A percentile compares a stretch with the other conserved stretches of the same genome.
These are phyloP conservation scores for Epichloe uncinata DNA, from an alignment of 2,329 filamentous ascomycete species.

Conservation along the genomic window DNA sequence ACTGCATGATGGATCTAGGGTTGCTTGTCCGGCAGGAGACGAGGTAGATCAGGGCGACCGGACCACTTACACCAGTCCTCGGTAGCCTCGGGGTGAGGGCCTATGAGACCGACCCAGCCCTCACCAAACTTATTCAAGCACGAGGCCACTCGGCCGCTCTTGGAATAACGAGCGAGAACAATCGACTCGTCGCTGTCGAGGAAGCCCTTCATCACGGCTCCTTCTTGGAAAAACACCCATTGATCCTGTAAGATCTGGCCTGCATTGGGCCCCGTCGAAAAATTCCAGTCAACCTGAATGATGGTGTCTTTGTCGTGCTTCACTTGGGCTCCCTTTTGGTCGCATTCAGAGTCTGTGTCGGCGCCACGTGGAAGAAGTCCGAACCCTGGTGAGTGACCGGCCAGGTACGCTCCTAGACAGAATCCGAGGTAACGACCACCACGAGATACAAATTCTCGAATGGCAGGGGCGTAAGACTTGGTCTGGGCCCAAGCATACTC, in stretches of 20 bases:
- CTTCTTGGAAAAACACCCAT: constrained; percentile 18
- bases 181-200: constrained; percentile 4
- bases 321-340: constrained; percentile 10
- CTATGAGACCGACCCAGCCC: constrained; percentile 14
- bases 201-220: constrained; percentile 11
- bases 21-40: too few species aligned
- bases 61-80: constrained; percentile 16
- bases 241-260: constrained; percentile 8
- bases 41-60: too few species aligned
- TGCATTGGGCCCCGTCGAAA: constrained; percentile 7
- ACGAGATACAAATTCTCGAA: constrained; percentile 11
- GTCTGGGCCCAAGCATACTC: constrained; percentile 8
- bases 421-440: constrained; percentile 16
- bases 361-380: constrained; percentile 9
- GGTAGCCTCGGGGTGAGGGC: constrained; percentile 15
- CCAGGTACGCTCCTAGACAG: constrained; percentile 16
- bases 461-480: constrained; percentile 6
- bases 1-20: not conserved
- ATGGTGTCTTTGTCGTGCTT: constrained; percentile 9
- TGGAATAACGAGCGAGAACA: constrained; percentile 13
- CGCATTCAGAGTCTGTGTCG: constrained; percentile 8
- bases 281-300: constrained; percentile 15
- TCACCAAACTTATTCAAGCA: constrained; percentile 12
- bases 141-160: constrained; percentile 12
- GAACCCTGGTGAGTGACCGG: constrained; percentile 12